Evolutionary conservation across 176 grass and related monocot genomes (phyloP), one percentile per base, ranked within the genome.

Genomic region (Themeda triandra): DNA sequence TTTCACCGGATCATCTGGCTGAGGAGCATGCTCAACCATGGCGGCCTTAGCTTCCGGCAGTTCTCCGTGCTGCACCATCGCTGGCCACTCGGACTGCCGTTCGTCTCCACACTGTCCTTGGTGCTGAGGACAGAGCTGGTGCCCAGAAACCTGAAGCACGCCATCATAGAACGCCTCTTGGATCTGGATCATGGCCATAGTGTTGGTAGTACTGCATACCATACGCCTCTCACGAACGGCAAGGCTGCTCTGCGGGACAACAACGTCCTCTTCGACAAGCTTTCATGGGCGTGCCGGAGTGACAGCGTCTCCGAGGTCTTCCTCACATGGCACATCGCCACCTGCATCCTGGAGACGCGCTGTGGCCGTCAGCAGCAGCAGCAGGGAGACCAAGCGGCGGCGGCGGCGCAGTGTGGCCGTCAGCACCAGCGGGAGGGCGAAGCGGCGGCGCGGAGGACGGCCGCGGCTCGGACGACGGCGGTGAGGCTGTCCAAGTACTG

Each of bases 241-340:
- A 49, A 9, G 41, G 66, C 28, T 4, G 28, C 4, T 11, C 58
- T 62, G 58, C n/a, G 27, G 10, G n/a, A 6, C 23, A 62, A 24
- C 9, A 59, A 13, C 11, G 25, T 13, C 58, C 58, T 62, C 11
- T 19, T 49, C 13, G 51, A 10, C 19, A 63, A 13, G 6, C 28
- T 37, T 7, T 63, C 32, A 0, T 21, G 19, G 10, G 30, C 78
- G 53, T 24, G 19, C 33, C 2, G 33, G 32, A 24, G 69, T 36
- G 7, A 44, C 6, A 62, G 69, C 37, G 19, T 83, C 17, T 15
- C 51, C 15, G 80, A 82, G 49, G 68, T 72, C 9, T 62, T 82
- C 31, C 80, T 82, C 5, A 73, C 37, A 1, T 83, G 69, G 69
- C 54, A 83, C 51, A 44, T 73, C 53, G 54, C 69, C 54, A 73